These are phyloP conservation scores for Kluyveromyces dobzhanskii DNA, from an alignment of 805 yeast genomes.

Conservation along the genomic window DNA sequence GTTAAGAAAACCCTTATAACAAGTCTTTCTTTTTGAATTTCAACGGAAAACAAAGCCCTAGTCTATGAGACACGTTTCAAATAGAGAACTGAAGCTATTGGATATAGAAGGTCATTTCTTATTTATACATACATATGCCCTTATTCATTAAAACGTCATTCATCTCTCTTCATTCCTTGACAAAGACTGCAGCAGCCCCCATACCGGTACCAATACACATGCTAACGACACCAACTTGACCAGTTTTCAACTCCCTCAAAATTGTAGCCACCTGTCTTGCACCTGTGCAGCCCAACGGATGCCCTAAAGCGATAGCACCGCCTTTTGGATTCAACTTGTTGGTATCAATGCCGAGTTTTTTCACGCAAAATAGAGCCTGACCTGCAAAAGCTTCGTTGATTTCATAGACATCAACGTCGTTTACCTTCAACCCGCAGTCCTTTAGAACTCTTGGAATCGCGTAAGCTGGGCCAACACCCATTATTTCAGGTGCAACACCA, in stretches of 20 bases:
- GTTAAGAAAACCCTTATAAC: constrained; percentile 12
- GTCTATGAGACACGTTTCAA: too few relatives aligned
- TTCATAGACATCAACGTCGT: constrained; percentile 72
- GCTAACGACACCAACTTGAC: constrained; percentile 83
- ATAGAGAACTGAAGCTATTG: too few relatives aligned
- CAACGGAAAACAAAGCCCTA: not conserved
- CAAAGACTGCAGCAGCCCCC: constrained; percentile 91
- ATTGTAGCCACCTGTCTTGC: constrained; percentile 90
- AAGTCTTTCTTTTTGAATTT: constrained; percentile 3
- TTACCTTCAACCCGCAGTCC: constrained; percentile 47
- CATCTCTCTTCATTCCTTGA: constrained; percentile 53
- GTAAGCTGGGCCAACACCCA: constrained; percentile 97
- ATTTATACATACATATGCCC: not conserved
- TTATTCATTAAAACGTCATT: not conserved
- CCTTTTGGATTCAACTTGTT: constrained; percentile 83
- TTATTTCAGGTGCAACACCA: constrained; percentile 94
- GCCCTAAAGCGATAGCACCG: constrained; percentile 95
- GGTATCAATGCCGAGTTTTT: constrained; percentile 54
- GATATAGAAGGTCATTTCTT: not conserved
- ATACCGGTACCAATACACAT: constrained; percentile 99
- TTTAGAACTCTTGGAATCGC: constrained; percentile 83
- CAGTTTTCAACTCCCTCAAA: constrained; percentile 66
- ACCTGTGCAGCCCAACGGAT: constrained; percentile 86
- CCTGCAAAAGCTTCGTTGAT: constrained; percentile 97
- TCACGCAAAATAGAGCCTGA: constrained; percentile 74